These are phyloP conservation scores for Leucocoprinus leucothites DNA, from an alignment of 768 basidiomycete species.

Conservation along the genomic window DNA sequence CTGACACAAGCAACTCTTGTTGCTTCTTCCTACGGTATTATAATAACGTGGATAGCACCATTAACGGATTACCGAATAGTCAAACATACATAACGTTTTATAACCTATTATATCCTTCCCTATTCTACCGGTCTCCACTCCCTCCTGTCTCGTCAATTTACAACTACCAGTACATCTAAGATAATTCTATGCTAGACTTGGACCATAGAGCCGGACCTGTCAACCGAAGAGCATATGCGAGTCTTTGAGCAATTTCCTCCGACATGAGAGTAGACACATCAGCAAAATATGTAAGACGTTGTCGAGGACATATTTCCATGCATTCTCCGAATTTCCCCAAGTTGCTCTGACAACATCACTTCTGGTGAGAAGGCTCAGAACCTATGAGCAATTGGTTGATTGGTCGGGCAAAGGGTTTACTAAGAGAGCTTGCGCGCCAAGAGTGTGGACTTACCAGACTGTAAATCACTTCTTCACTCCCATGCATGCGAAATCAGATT, in stretches of 20 bases:
- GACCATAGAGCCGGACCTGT: neutral
- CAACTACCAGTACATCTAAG: neutral
- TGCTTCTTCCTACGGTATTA: neutral
- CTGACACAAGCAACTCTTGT: neutral
- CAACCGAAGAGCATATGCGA: neutral
- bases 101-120: no score
- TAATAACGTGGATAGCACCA: no score
- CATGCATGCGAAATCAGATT: neutral
- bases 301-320: neutral
- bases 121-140: no score
- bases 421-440: no score
- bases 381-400: neutral
- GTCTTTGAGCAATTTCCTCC: no score
- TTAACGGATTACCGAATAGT: no score
- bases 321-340: neutral
- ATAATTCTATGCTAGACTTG: neutral
- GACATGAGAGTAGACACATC: neutral
- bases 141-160: neutral
- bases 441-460: no score
- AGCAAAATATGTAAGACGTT: no score
- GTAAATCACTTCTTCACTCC: neutral
- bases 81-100: no score
- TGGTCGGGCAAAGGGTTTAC: no score
- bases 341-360: constrained; percentile 1
- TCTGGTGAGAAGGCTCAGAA: constrained; percentile 5